phyloP scores from a whole-genome alignment of 768 basidiomycete genomes.

The Amanita thiersii region DNA sequence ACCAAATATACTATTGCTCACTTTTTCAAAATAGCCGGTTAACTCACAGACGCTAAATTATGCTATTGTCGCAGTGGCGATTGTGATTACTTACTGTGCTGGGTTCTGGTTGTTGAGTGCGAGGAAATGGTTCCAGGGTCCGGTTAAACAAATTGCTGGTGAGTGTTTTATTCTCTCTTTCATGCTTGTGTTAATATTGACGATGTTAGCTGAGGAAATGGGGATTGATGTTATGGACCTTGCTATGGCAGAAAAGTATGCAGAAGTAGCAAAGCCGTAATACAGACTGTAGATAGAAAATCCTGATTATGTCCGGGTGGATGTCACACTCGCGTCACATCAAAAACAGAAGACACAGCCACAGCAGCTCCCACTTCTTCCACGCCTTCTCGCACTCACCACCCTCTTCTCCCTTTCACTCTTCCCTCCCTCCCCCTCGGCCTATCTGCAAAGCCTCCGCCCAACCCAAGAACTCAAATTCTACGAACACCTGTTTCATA shows the following conservation, averaged over 20 bases:
- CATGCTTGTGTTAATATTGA: not conserved
- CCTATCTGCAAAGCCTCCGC: too few species aligned
- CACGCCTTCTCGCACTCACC: too few species aligned
- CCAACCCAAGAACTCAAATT: too few species aligned
- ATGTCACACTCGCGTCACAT: too few species aligned
- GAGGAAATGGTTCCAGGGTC: conserved; percentile 66
- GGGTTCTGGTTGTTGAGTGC: conserved; percentile 67
- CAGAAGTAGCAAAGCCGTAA: conserved; percentile 8
- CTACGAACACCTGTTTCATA: too few species aligned
- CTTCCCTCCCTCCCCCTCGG: too few species aligned
- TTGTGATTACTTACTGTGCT: conserved; percentile 57
- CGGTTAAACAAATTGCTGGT: conserved; percentile 59
- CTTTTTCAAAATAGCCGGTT: conserved; percentile 39
- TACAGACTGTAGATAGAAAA: too few species aligned
- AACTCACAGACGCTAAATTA: conserved; percentile 69
- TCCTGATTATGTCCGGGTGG: too few species aligned
- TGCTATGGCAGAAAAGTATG: conserved; percentile 13
- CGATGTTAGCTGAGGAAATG: conserved; percentile 35
- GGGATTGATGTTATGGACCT: conserved; percentile 41
- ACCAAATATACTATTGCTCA: not conserved
- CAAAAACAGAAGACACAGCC: too few species aligned
- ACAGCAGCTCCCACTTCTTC: too few species aligned
- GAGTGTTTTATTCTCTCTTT: conserved; percentile 12
- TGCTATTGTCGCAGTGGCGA: conserved; percentile 66
- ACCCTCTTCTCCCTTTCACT: too few species aligned